Evolutionary conservation across 1,139 yeast genomes (phyloP).

Genomic region (Candida glucosophila): DNA sequence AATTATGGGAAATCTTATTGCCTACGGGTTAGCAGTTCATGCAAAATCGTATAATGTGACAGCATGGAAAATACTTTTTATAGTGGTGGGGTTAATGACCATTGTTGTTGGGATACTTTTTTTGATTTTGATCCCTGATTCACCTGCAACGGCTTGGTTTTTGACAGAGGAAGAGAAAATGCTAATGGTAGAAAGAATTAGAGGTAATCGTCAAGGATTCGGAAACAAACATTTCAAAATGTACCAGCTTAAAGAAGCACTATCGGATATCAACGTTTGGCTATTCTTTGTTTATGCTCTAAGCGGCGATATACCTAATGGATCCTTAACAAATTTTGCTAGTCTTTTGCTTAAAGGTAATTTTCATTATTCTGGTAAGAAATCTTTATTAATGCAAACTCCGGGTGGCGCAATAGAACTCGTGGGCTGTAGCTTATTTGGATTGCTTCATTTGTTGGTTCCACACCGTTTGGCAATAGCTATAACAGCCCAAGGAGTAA

Average conservation of each 20-base stretch:
- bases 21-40: constrained; percentile 13
- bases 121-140: constrained; percentile 10
- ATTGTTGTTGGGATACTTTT: constrained; percentile 9
- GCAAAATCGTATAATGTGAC: constrained; percentile 6
- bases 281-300: constrained; percentile 13
- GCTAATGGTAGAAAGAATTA: constrained; percentile 16
- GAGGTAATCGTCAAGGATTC: constrained; percentile 15
- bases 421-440: constrained; percentile 32
- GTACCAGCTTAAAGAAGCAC: constrained; percentile 18
- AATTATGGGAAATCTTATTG: constrained; percentile 17
- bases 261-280: constrained; percentile 15
- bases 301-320: constrained; percentile 21
- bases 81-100: constrained; percentile 11
- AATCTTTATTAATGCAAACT: constrained; percentile 25
- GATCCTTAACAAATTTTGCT: constrained; percentile 27
- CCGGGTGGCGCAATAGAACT: constrained; percentile 31
- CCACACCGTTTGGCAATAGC: constrained; percentile 31
- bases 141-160: constrained; percentile 12
- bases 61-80: constrained; percentile 11
- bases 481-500: constrained; percentile 25
- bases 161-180: constrained; percentile 3
- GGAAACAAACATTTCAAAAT: constrained; percentile 10
- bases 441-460: constrained; percentile 20
- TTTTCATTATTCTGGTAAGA: constrained; percentile 27
- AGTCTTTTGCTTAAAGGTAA: constrained; percentile 32